Percentiles rank a stretch among this genome's conserved stretches.
Evolutionary conservation across 352 stramenopile genomes (phyloP).

Genomic region (Phytophthora macrochlamydospora): DNA sequence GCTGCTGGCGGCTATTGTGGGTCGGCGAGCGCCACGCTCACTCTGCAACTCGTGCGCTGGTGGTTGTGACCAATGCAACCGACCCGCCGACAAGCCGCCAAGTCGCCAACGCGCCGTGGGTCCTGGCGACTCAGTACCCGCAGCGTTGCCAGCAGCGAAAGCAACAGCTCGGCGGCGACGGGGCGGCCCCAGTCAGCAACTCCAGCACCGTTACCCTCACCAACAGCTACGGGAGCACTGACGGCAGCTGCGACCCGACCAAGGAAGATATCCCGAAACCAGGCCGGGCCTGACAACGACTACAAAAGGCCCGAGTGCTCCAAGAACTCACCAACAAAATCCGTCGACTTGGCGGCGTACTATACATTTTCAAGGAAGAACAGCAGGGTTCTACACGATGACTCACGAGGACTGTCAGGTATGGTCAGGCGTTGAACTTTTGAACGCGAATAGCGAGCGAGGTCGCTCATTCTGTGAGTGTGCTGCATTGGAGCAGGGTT

Average conservation of each 20-base stretch:
- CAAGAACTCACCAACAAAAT: conserved; percentile 27
- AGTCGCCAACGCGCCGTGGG: conserved; percentile 8
- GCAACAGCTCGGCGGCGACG: conserved; percentile 20
- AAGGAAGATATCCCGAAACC: conserved; percentile 13
- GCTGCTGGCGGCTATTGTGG: conserved; percentile 3
- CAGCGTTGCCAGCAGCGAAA: conserved; percentile 28
- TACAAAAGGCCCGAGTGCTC: conserved; percentile 9
- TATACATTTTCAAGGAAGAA: conserved; percentile 64
- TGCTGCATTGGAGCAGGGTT: conserved; percentile 41
- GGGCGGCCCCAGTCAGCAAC: conserved; percentile 31
- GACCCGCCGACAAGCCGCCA: conserved; percentile 12
- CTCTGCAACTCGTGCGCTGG: conserved; percentile 2
- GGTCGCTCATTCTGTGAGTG: neutral
- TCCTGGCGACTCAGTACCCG: conserved; percentile 19
- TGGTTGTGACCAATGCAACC: conserved; percentile 17
- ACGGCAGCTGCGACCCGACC: conserved; percentile 9
- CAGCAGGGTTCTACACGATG: conserved; percentile 52
- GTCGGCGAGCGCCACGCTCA: neutral
- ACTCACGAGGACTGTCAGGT: conserved; percentile 36
- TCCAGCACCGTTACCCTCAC: conserved; percentile 25
- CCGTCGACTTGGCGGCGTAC: conserved; percentile 61
- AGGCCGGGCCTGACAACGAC: conserved; percentile 17
- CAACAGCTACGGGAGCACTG: conserved; percentile 12
- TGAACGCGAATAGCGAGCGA: neutral
- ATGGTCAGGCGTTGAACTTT: neutral